phyloP scores from a whole-genome alignment of 2,329 filamentous ascomycete genomes.

The Neoascochyta sp. region DNA sequence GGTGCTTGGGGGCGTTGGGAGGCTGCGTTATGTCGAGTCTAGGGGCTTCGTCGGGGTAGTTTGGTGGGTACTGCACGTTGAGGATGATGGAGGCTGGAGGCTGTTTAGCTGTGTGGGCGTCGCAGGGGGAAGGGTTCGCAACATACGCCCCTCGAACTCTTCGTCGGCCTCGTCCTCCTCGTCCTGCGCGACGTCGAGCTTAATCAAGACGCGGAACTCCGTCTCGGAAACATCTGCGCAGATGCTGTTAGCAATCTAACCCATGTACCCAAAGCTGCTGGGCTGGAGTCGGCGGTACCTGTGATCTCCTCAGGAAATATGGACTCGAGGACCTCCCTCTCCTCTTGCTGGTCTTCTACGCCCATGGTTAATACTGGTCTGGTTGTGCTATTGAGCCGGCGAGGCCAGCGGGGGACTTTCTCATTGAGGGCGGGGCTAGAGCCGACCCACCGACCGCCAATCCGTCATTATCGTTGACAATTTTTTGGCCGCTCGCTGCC shows the following conservation, averaged over 20 bases:
- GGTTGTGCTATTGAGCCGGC: constrained; percentile 1
- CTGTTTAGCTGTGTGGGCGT: no score
- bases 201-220: constrained; percentile 80
- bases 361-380: constrained; percentile 40
- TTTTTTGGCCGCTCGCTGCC: constrained; percentile 1
- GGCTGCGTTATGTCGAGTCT: constrained; percentile 73
- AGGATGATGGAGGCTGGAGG: constrained; percentile 65
- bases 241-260: constrained; percentile 11
- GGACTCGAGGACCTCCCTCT: constrained; percentile 94
- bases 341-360: constrained; percentile 84
- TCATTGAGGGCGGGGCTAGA: constrained; percentile 9
- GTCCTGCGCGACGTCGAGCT: constrained; percentile 65
- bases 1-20: constrained; percentile 65
- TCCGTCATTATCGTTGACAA: not conserved
- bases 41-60: constrained; percentile 85
- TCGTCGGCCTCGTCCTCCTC: constrained; percentile 57
- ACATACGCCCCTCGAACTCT: constrained; percentile 53
- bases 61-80: constrained; percentile 81
- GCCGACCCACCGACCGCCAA: constrained; percentile 1
- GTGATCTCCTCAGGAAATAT: constrained; percentile 98
- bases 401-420: no score
- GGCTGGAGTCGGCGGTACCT: constrained; percentile 52
- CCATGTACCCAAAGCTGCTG: not conserved
- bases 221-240: constrained; percentile 78
- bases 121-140: no score